Base-by-base conservation (phyloP, 352 stramenopile species). In the Globisporangium alternatum region DNA sequence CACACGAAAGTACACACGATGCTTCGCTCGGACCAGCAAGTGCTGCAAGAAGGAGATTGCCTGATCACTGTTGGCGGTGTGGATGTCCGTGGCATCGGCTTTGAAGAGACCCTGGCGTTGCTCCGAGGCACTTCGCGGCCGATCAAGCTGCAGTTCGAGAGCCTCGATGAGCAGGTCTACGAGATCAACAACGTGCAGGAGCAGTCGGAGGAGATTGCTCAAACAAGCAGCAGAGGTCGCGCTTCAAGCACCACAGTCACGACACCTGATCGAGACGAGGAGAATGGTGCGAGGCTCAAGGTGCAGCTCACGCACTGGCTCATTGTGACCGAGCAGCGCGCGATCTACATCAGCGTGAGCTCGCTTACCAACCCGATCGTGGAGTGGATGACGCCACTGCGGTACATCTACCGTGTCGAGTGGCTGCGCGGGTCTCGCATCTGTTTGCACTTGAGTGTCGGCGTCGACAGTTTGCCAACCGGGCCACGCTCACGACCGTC, bases 331-430 rank as follows among this genome's bases (percentile, higher is more conserved):
- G 88, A 96, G 62, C 81, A 93, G 59, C 83, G 86, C 15, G 88
- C 79, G 25, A 62, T 96, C 58, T 95, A 95, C 65, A 92, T 95
- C 60, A 93, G 92, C 57, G 86, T 95, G 2, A 82, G 81, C 3
- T 93, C 81, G 31, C 83, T 87, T 25, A 77, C 76, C 8, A 85
- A 91, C 30, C 86, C 88, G 0, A 67, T 94, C 22, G 85, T 96
- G 10, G 86, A 96, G 60, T 96, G 88, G 88, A 94, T 92, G 80
- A 93, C 85, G 22, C 88, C 88, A n/a, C 69, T 96, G 66, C 85
- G 85, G 12, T 94, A 94, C 60, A 88, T 96, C 13, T 93, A 95
- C 62, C 78, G 80, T 15, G 73, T 96, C 41, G 86, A 95, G 54
- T 91, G 83, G 80, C 62, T 87, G 17, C 80, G 84, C 44, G 83